These are phyloP conservation scores for Sclerotinia minor DNA, from an alignment of 2,329 filamentous ascomycete species.

Conservation along the genomic window DNA sequence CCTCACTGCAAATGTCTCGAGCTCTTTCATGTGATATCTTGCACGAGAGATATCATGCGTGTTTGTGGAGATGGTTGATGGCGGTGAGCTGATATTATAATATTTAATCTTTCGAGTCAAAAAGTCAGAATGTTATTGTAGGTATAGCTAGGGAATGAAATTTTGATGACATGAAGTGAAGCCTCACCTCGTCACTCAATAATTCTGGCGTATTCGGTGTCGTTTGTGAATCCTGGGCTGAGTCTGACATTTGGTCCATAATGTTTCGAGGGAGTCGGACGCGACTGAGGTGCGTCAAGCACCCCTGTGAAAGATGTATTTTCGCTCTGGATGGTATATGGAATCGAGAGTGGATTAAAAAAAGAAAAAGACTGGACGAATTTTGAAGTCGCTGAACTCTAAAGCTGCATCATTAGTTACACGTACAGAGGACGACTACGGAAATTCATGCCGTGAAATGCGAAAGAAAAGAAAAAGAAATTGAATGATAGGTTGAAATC, in stretches of 20 bases:
- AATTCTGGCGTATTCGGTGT: slow-evolving; percentile 24
- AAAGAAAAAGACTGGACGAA: slow-evolving; percentile 17
- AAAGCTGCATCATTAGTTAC: slow-evolving; percentile 21
- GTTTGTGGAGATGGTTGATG: slow-evolving; percentile 24
- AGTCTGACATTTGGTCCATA: slow-evolving; percentile 23
- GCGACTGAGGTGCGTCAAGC: slow-evolving; percentile 23
- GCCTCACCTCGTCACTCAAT: slow-evolving; percentile 24
- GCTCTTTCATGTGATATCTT: slow-evolving; percentile 29
- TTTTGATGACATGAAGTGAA: background rate
- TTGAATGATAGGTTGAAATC: slow-evolving; percentile 20
- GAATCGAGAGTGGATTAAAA: slow-evolving; percentile 9
- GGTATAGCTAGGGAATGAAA: too few species aligned
- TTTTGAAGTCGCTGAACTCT: background rate
- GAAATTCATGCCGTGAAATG: slow-evolving; percentile 13
- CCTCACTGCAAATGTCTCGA: slow-evolving; percentile 27
- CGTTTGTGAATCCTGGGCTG: slow-evolving; percentile 21
- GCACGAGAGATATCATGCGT: slow-evolving; percentile 29
- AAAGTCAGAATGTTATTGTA: slow-evolving; percentile 7
- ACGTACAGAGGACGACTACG: slow-evolving; percentile 15
- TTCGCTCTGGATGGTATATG: slow-evolving; percentile 1
- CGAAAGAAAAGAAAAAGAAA: slow-evolving; percentile 13
- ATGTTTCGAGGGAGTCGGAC: slow-evolving; percentile 12
- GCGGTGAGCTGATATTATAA: slow-evolving; percentile 22
- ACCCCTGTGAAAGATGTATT: slow-evolving; percentile 26
- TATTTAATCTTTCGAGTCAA: slow-evolving; percentile 12